phyloP scores from a whole-genome alignment of 495 filamentous ascomycete species.

The Hypoxylon lenormandii region DNA sequence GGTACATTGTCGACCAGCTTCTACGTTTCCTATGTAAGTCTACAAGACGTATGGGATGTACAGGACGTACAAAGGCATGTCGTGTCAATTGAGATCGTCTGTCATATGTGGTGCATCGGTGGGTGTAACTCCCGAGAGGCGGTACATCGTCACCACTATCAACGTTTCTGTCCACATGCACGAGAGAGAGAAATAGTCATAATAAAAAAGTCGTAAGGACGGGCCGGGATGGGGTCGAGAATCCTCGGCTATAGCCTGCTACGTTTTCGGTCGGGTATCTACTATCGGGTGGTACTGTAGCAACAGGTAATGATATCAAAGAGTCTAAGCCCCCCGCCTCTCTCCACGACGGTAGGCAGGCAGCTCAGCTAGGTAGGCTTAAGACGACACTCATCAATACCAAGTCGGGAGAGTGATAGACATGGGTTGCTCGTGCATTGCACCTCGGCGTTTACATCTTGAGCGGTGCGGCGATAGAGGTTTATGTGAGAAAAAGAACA shows the following conservation, averaged over 20 bases:
- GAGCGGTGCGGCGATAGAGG: conserved; percentile 15
- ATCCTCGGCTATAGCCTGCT: conserved; percentile 6
- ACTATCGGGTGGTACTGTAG: conserved; percentile 35
- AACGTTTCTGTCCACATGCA: neutral
- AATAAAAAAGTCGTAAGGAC: neutral
- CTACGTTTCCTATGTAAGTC: too few relatives aligned
- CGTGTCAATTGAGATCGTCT: neutral
- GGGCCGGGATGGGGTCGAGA: conserved; percentile 8
- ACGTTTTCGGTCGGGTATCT: conserved; percentile 24
- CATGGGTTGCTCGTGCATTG: conserved; percentile 21
- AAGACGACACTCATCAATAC: conserved; percentile 17
- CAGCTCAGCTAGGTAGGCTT: too few relatives aligned
- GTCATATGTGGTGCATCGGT: neutral
- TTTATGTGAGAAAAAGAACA: neutral
- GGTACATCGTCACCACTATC: neutral
- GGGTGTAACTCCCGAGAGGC: conserved; percentile 1
- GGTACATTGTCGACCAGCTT: too few relatives aligned
- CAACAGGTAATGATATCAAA: too few relatives aligned
- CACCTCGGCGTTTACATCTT: conserved; percentile 18
- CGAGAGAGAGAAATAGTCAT: neutral
- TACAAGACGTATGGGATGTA: too few relatives aligned
- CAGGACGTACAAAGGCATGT: too few relatives aligned
- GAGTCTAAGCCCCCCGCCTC: conserved; percentile 40
- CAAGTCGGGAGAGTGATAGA: conserved; percentile 34
- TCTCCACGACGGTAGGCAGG: too few relatives aligned